A percentile compares a stretch with the other conserved stretches of the same genome.
These are phyloP conservation scores for Aspergillus carbonarius DNA, from an alignment of 2,329 filamentous ascomycete genomes.

Conservation along the genomic window DNA sequence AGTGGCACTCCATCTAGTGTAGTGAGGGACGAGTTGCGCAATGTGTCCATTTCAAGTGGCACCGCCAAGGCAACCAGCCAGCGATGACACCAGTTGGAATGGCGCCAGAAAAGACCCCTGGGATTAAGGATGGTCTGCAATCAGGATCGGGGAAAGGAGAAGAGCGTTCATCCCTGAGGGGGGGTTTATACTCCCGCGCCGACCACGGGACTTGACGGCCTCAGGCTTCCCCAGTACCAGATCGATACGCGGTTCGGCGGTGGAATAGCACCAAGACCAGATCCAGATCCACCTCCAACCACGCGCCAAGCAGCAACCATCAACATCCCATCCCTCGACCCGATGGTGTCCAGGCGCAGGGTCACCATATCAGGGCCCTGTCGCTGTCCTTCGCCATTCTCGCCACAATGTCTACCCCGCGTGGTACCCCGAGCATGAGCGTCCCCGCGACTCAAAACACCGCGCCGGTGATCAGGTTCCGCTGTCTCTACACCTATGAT, in stretches of 20 bases:
- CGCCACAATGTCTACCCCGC: conserved; percentile 11
- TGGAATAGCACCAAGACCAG: not conserved
- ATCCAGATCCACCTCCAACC: not conserved
- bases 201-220: no score
- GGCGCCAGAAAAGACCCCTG: not conserved
- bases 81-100: no score
- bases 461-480: conserved; percentile 75
- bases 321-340: conserved; percentile 2
- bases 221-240: not conserved
- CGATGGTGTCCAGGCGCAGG: conserved; percentile 12
- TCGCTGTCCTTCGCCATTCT: conserved; percentile 15
- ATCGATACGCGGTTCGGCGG: not conserved
- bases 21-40: not conserved
- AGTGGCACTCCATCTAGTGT: no score
- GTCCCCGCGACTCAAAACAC: conserved; percentile 58
- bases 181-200: no score
- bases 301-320: no score
- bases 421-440: conserved; percentile 33
- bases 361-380: conserved; percentile 15
- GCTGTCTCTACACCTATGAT: conserved; percentile 85
- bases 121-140: not conserved
- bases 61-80: not conserved
- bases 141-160: not conserved
- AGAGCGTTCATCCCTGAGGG: no score
- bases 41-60: not conserved